A percentile compares a stretch with the other conserved stretches of the same genome.
Evolutionary conservation across 345 rosid species (phyloP).

Genomic region (Hibiscus trionum): DNA sequence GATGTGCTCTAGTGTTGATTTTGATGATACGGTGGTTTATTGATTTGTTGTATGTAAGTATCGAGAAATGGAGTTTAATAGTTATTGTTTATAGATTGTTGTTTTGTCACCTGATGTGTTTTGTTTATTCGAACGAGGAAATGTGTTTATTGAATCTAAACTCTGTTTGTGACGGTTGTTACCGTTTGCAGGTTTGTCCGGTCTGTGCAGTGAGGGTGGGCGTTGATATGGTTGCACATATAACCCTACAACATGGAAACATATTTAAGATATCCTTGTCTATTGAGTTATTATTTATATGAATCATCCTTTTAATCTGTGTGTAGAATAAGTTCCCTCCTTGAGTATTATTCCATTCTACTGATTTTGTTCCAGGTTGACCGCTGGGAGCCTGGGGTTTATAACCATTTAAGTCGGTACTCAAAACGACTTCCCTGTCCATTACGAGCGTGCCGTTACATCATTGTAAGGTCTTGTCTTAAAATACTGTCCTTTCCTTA

Average conservation of each 20-base stretch:
- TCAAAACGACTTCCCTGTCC: neutral
- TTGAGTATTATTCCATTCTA: neutral
- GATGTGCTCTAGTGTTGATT: neutral
- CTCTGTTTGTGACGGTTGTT: neutral
- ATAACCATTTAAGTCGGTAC: neutral
- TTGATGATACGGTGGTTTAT: neutral
- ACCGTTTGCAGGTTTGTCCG: slow-evolving; percentile 72
- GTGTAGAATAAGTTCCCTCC: neutral
- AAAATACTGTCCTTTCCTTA: slow-evolving; percentile 39
- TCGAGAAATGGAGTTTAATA: neutral
- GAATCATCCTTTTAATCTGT: neutral
- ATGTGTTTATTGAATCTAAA: neutral
- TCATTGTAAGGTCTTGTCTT: neutral
- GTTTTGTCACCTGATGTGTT: neutral
- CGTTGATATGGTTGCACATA: slow-evolving; percentile 92
- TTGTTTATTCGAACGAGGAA: neutral
- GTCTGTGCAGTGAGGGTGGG: slow-evolving; percentile 85
- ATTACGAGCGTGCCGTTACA: neutral
- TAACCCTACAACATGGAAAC: slow-evolving; percentile 87
- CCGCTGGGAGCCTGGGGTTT: neutral
- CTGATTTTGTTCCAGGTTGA: neutral
- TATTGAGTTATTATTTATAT: slow-evolving; percentile 1
- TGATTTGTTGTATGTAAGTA: neutral
- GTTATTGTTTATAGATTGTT: neutral
- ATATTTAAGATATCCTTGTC: slow-evolving; percentile 89